phyloP scores from a whole-genome alignment of 1,284 basidiomycete species.

The Fomitopsis pinicola region DNA sequence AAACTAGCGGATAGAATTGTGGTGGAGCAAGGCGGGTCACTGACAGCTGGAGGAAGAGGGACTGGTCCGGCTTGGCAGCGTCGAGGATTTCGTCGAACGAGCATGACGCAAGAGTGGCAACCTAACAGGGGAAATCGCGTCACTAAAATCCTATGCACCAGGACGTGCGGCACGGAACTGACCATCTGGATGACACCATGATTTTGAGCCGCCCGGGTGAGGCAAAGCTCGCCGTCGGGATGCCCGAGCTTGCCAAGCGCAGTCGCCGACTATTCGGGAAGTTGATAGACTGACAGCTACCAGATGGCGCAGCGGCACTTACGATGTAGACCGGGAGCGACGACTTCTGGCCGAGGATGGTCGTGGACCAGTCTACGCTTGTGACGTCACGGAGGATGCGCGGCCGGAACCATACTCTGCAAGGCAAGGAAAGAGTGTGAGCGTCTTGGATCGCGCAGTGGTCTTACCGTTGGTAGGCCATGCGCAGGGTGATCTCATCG shows the following conservation, averaged over 20 bases:
- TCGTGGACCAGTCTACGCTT: constrained; percentile 57
- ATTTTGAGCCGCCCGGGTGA: constrained; percentile 83
- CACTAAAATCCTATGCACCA: too few relatives aligned
- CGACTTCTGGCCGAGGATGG: constrained; percentile 51
- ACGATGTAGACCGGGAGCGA: constrained; percentile 60
- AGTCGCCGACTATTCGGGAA: constrained; percentile 54
- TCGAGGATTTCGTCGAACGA: constrained; percentile 88
- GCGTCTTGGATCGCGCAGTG: background rate
- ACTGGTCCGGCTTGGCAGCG: constrained; percentile 67
- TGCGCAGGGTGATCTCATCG: constrained; percentile 62
- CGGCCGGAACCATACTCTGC: constrained; percentile 71
- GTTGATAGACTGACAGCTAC: background rate
- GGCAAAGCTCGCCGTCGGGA: constrained; percentile 85
- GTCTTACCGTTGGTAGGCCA: constrained; percentile 54
- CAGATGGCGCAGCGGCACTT: constrained; percentile 2
- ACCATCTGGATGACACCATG: constrained; percentile 89
- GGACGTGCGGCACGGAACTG: background rate
- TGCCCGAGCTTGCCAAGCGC: constrained; percentile 91
- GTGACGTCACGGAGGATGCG: constrained; percentile 64
- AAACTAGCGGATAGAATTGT: background rate
- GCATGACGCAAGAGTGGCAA: constrained; percentile 85
- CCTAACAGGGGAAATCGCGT: constrained; percentile 11
- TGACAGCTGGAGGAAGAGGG: constrained; percentile 73
- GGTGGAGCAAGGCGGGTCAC: constrained; percentile 26
- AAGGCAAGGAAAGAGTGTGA: background rate